A percentile compares a stretch with the other conserved stretches of the same genome.
Conservation (phyloP, 208 protist genomes). For the Wallacemonas sp. region DNA sequence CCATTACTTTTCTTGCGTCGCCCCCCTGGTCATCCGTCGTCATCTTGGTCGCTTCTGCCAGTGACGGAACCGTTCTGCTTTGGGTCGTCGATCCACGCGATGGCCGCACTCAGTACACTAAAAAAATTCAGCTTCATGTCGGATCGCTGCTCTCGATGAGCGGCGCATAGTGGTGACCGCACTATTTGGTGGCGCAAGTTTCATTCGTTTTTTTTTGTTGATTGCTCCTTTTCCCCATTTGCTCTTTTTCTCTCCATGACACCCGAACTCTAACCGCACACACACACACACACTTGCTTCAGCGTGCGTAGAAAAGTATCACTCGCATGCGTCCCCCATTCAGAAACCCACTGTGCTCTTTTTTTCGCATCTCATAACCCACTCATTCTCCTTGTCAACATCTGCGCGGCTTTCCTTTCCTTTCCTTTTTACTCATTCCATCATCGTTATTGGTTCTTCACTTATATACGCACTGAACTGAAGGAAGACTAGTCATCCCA, state of each 20-base stretch:
- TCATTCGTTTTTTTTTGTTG: slow-evolving; percentile 14
- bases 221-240: background rate
- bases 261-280: background rate
- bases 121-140: slow-evolving; percentile 76
- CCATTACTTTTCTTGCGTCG: slow-evolving; percentile 63
- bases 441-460: too few species aligned
- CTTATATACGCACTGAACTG: too few species aligned
- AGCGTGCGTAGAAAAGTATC: too few species aligned
- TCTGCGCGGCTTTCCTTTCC: background rate
- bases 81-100: slow-evolving; percentile 77
- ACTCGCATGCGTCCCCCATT: too few species aligned
- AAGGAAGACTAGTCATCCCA: too few species aligned
- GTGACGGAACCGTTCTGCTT: slow-evolving; percentile 73
- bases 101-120: slow-evolving; percentile 49
- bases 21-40: slow-evolving; percentile 72
- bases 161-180: slow-evolving; percentile 18
- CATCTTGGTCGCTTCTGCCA: slow-evolving; percentile 73
- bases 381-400: background rate
- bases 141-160: slow-evolving; percentile 67
- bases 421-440: slow-evolving; percentile 21
- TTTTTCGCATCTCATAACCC: background rate
- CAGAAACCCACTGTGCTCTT: slow-evolving; percentile 9
- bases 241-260: background rate
- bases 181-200: too few species aligned
- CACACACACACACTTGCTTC: background rate